phyloP scores from a whole-genome alignment of 2,329 filamentous ascomycete species.

The Neopestalotiopsis rosae region DNA sequence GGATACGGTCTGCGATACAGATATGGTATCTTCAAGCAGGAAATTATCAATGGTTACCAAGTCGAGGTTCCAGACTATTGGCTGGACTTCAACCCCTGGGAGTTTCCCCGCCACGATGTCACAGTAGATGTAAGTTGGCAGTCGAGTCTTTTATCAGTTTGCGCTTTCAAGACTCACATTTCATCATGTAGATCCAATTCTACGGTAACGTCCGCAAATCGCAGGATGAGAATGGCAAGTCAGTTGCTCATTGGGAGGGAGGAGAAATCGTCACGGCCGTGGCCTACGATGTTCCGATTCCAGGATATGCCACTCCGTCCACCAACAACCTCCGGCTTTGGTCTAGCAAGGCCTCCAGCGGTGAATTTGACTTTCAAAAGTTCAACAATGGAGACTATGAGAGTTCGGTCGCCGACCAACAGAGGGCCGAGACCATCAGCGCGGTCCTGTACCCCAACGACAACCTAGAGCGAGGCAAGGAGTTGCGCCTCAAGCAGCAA shows the following conservation, averaged over 20 bases:
- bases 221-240: slow-evolving; percentile 78
- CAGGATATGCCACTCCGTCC: slow-evolving; percentile 85
- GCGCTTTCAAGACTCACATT: not conserved
- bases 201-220: slow-evolving; percentile 82
- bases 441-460: slow-evolving; percentile 98
- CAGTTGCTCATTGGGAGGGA: slow-evolving; percentile 81
- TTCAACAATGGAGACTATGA: slow-evolving; percentile 99
- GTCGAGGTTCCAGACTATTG: slow-evolving; percentile 98
- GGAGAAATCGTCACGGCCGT: slow-evolving; percentile 92
- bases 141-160: no score
- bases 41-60: slow-evolving; percentile 97
- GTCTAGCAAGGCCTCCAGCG: slow-evolving; percentile 96
- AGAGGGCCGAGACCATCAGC: slow-evolving; percentile 98
- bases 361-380: slow-evolving; percentile 99
- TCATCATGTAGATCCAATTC: slow-evolving; percentile 75
- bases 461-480: slow-evolving; percentile 94
- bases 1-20: slow-evolving; percentile 95
- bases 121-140: slow-evolving; percentile 74
- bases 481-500: slow-evolving; percentile 96
- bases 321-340: slow-evolving; percentile 97
- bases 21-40: slow-evolving; percentile 99
- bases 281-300: slow-evolving; percentile 91
- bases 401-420: slow-evolving; percentile 96
- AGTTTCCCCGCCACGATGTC: slow-evolving; percentile 94
- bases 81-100: slow-evolving; percentile 99